phyloP scores from a whole-genome alignment of 2,329 filamentous ascomycete species.

The Monilinia laxa region DNA sequence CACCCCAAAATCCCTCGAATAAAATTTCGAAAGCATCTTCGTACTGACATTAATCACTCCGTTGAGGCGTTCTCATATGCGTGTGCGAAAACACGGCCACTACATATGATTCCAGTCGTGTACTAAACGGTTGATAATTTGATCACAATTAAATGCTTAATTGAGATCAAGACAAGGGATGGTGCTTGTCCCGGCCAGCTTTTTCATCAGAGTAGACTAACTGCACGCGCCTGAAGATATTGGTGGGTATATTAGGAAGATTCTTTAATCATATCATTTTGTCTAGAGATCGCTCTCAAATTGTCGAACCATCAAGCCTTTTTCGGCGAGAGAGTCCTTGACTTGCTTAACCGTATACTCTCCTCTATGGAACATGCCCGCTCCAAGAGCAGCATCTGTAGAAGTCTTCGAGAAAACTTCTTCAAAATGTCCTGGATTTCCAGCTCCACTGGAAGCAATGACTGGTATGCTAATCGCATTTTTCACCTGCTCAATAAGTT shows the following conservation, averaged over 20 bases:
- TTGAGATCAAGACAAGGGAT: neutral
- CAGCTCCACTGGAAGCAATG: conserved; percentile 91
- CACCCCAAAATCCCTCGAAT: too few relatives aligned
- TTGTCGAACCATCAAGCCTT: conserved; percentile 74
- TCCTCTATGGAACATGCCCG: conserved; percentile 95
- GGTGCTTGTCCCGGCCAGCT: too few relatives aligned
- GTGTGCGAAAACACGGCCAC: too few relatives aligned
- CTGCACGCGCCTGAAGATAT: too few relatives aligned
- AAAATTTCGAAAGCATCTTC: too few relatives aligned
- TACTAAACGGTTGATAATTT: too few relatives aligned
- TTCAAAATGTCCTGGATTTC: conserved; percentile 80
- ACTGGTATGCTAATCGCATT: conserved; percentile 84
- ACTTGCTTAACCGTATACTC: conserved; percentile 95
- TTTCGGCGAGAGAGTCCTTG: conserved; percentile 73
- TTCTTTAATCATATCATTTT: neutral
- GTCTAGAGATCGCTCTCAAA: conserved; percentile 55
- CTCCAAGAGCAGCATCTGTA: conserved; percentile 90
- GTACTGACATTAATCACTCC: too few relatives aligned
- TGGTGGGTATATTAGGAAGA: neutral
- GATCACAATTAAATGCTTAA: too few relatives aligned
- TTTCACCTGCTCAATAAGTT: conserved; percentile 88
- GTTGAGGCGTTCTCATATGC: too few relatives aligned
- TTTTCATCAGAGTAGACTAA: too few relatives aligned
- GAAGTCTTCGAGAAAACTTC: conserved; percentile 85
- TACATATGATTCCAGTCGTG: too few relatives aligned